These are phyloP conservation scores for Didymella pinodella DNA, from an alignment of 2,329 filamentous ascomycete genomes.

Conservation along the genomic window DNA sequence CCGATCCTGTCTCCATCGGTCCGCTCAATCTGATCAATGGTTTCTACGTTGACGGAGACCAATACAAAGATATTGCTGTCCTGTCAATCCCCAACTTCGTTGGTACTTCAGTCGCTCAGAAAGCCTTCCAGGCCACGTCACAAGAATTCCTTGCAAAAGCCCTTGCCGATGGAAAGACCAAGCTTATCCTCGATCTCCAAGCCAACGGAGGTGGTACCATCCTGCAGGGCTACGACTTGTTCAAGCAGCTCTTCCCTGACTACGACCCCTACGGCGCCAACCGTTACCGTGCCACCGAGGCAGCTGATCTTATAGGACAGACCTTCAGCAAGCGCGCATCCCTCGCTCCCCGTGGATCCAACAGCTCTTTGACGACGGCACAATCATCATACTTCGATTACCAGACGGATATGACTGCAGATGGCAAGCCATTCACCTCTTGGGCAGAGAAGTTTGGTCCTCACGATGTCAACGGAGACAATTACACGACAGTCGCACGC, in stretches of 20 bases:
- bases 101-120: constrained; percentile 28
- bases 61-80: constrained; percentile 56
- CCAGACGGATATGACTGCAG: constrained; percentile 57
- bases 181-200: constrained; percentile 67
- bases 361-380: constrained; percentile 51
- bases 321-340: constrained; percentile 47
- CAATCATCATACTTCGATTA: constrained; percentile 58
- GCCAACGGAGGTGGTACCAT: constrained; percentile 68
- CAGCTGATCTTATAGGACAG: constrained; percentile 56
- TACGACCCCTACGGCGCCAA: constrained; percentile 59
- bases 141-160: constrained; percentile 54
- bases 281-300: constrained; percentile 61
- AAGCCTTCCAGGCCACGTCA: constrained; percentile 52
- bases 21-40: constrained; percentile 54
- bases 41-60: constrained; percentile 55
- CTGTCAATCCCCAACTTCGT: constrained; percentile 55
- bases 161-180: constrained; percentile 62
- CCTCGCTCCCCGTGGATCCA: constrained; percentile 43
- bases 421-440: constrained; percentile 59
- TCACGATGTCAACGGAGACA: constrained; percentile 50
- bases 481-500: constrained; percentile 43
- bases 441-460: constrained; percentile 56
- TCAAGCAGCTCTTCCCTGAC: constrained; percentile 64
- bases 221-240: constrained; percentile 67
- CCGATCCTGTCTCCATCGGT: constrained; percentile 51